Evolutionary conservation across 2,329 filamentous ascomycete genomes (phyloP), one percentile per base, ranked within the genome.

Genomic region (Ascocoryne sarcoides): DNA sequence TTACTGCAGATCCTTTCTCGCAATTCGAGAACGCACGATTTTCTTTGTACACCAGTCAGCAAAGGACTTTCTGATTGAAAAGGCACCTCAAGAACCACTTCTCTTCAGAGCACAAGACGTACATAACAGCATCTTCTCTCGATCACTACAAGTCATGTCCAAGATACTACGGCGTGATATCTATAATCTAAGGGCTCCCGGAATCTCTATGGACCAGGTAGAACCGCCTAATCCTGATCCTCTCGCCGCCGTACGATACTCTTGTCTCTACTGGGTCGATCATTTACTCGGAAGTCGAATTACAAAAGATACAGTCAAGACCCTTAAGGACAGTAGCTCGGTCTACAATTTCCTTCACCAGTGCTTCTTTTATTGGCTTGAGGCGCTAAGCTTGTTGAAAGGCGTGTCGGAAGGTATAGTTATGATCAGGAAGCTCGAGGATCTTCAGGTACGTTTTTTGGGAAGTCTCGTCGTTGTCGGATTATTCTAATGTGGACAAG

Each of bases 1-100:
- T 2, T 39, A 46, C 1, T 64, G 60, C 39, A 55, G 61, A 16
- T 58, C 62, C 5, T 63, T 64, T 42, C 49, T 62, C 0, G 51
- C 46, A n/a, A 33, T 58, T 20, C 45, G 15, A 10, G 40, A 53
- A 16, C 29, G 29, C n/a, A 56, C 42, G 4, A 48, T 59, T 18
- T 52, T 46, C 45, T 42, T 58, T 15, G 47, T 61, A 18, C 56
- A 62, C 34, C 54, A 60, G 40, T 59, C 58, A 5, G 57, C 54
- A 8, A 58, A 56, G 43, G 58, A 60, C 28, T 61, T 59, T 28
- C 49, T 61, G 21, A 36, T 33, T n/a, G 10, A 30, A 32, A 46
- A 53, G 7, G n/a, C n/a, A n/a, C 20, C 32, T 35, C 14, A 34
- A 5, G 7, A 35, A 10, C 3, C n/a, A 4, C 19, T 35, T 35